Conservation (phyloP, 75 land plant species). For the Pseudotsuga menziesii region DNA sequence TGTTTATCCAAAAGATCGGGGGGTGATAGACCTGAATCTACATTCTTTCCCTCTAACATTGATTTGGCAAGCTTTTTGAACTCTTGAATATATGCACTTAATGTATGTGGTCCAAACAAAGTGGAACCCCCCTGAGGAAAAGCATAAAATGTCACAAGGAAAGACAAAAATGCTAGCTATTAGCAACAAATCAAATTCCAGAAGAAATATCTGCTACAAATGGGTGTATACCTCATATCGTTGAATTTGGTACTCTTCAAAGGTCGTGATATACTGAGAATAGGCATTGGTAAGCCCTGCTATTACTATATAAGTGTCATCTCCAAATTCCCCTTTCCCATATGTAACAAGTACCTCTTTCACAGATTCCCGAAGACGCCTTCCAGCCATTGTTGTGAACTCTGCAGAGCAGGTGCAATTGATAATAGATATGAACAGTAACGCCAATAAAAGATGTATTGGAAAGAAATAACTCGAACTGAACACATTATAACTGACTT, state of each 20-base stretch:
- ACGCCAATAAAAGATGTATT: no score
- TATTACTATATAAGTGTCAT: slow-evolving; percentile 65
- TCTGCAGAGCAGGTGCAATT: slow-evolving; percentile 35
- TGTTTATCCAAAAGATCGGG: slow-evolving; percentile 67
- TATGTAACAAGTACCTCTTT: slow-evolving; percentile 40
- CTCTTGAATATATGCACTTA: slow-evolving; percentile 77
- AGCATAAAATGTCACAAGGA: no score
- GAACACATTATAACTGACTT: no score
- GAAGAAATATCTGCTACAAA: no score
- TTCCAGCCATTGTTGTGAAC: slow-evolving; percentile 98
- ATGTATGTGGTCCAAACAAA: slow-evolving; percentile 73
- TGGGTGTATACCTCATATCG: slow-evolving; percentile 37
- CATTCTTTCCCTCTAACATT: slow-evolving; percentile 30
- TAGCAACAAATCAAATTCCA: no score
- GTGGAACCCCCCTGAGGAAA: slow-evolving; percentile 71
- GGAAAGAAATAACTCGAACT: no score
- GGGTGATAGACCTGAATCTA: slow-evolving; percentile 47
- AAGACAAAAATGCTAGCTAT: no score
- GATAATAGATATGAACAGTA: no score
- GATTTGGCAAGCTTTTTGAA: slow-evolving; percentile 73
- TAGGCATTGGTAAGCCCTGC: slow-evolving; percentile 92
- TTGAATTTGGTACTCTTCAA: slow-evolving; percentile 91
- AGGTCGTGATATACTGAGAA: slow-evolving; percentile 94
- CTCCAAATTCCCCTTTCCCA: slow-evolving; percentile 41
- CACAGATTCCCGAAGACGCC: slow-evolving; percentile 91